These are phyloP conservation scores for Acer saccharum DNA, from an alignment of 345 rosid genomes.

Conservation along the genomic window DNA sequence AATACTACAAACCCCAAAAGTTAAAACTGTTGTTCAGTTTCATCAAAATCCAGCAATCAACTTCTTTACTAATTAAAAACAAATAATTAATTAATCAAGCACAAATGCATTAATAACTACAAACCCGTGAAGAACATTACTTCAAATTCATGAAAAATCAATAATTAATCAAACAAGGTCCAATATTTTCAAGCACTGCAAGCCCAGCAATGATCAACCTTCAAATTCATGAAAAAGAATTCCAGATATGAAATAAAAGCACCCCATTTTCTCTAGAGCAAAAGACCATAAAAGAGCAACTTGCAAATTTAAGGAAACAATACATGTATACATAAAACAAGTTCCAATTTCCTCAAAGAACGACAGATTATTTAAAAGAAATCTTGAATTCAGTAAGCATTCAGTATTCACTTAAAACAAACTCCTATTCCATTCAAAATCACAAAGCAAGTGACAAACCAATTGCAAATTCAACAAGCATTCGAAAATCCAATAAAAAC, in stretches of 20 bases:
- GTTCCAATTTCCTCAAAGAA: not conserved
- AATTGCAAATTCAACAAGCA: not conserved
- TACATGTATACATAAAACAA: not conserved
- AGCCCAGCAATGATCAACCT: not conserved
- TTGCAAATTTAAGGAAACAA: not conserved
- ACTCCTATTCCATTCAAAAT: not conserved
- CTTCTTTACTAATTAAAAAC: not conserved
- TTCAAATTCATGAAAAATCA: constrained; percentile 6
- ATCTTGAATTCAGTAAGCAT: not conserved
- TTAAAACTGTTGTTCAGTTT: not conserved
- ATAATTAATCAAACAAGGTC: constrained; percentile 1
- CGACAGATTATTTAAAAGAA: not conserved
- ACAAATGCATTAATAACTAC: not conserved
- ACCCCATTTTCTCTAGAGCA: not conserved
- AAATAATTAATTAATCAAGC: not conserved
- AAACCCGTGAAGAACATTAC: not conserved
- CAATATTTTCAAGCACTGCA: not conserved
- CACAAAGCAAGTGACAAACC: constrained; percentile 4
- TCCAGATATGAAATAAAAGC: not conserved
- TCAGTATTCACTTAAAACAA: not conserved
- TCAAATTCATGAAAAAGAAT: not conserved
- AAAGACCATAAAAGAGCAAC: not conserved
- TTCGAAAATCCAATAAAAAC: not conserved
- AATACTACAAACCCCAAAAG: constrained; percentile 16
- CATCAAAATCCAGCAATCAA: not conserved